Evolutionary conservation across 2,329 filamentous ascomycete genomes (phyloP).

Genomic region (Raffaelea deltoideospora): DNA sequence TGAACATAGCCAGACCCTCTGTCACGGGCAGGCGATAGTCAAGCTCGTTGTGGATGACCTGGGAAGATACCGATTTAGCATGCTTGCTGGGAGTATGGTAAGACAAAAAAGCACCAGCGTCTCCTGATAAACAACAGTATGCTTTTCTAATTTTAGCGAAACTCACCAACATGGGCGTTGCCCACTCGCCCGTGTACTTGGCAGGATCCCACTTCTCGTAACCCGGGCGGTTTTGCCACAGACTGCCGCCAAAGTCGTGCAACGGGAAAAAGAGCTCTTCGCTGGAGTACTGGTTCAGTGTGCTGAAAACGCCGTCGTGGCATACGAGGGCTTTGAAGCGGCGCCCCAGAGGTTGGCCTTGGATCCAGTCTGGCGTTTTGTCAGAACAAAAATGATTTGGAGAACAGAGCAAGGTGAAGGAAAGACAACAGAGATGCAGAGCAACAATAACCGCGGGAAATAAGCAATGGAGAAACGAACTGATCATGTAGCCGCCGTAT

Average conservation of each 20-base stretch:
- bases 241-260: conserved; percentile 49
- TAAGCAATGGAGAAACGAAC: conserved; percentile 20
- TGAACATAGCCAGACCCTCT: conserved; percentile 75
- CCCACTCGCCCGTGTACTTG: conserved; percentile 52
- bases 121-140: no score
- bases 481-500: conserved; percentile 66
- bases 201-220: conserved; percentile 61
- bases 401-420: no score
- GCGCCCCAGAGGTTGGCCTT: conserved; percentile 68
- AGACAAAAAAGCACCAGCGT: not conserved
- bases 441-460: not conserved
- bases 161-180: conserved; percentile 66
- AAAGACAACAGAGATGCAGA: no score
- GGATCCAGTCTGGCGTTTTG: conserved; percentile 55
- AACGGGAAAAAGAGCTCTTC: conserved; percentile 59
- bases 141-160: no score
- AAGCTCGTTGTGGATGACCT: conserved; percentile 67
- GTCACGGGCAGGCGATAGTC: conserved; percentile 80
- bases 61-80: no score
- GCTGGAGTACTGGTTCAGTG: conserved; percentile 46
- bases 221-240: conserved; percentile 44
- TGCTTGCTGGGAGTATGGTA: not conserved
- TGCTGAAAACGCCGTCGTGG: conserved; percentile 76
- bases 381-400: not conserved
- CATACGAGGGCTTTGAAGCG: conserved; percentile 79